These are phyloP conservation scores for Raffaelea arxii DNA, from an alignment of 2,329 filamentous ascomycete species.

Conservation along the genomic window DNA sequence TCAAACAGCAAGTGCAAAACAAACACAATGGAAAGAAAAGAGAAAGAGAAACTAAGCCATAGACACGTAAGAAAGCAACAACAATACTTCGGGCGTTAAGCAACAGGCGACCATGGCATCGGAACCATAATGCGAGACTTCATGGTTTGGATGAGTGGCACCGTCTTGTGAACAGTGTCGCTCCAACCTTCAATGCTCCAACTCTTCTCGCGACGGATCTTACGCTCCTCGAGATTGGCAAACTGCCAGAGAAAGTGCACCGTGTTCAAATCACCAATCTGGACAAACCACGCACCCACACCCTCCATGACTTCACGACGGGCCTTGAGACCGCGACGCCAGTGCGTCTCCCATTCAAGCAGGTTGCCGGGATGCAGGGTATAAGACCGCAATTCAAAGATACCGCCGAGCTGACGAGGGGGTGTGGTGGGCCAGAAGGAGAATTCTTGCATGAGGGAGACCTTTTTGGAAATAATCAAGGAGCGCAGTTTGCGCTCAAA, in stretches of 20 bases:
- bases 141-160: conserved; percentile 94
- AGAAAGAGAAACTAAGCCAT: no score
- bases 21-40: no score
- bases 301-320: conserved; percentile 97
- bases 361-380: conserved; percentile 92
- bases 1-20: no score
- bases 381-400: conserved; percentile 96
- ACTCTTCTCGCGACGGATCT: conserved; percentile 81
- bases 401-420: conserved; percentile 77
- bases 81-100: conserved; percentile 32
- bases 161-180: conserved; percentile 96
- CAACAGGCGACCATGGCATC: conserved; percentile 93
- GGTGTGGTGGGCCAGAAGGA: conserved; percentile 97
- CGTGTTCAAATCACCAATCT: conserved; percentile 94
- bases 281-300: conserved; percentile 96
- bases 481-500: conserved; percentile 79
- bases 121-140: conserved; percentile 87
- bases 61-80: no score
- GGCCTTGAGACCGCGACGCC: conserved; percentile 84
- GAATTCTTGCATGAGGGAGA: conserved; percentile 97
- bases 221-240: conserved; percentile 89
- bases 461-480: conserved; percentile 76
- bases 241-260: conserved; percentile 99
- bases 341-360: conserved; percentile 97
- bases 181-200: conserved; percentile 95